phyloP scores from a whole-genome alignment of 202 grass and related monocot genomes.

The Tripidium arundinaceum region DNA sequence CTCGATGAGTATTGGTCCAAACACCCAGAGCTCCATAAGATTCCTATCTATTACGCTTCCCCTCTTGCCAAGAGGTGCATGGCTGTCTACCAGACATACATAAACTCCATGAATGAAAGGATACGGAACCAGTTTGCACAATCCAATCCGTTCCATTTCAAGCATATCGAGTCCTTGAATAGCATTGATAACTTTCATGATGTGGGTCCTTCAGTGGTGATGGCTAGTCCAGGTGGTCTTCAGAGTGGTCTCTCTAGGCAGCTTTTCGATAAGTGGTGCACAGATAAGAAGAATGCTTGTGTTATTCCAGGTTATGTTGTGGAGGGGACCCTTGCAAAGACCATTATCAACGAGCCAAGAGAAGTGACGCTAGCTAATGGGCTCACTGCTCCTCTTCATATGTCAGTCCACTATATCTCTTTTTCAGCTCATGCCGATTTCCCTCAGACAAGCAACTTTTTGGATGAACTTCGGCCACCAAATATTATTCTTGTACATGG shows the following conservation, averaged over 20 bases:
- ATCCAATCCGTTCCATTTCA: conserved; percentile 90
- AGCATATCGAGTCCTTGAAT: conserved; percentile 79
- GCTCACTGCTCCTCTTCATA: conserved; percentile 74
- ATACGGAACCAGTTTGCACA: conserved; percentile 91
- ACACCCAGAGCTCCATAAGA: conserved; percentile 87
- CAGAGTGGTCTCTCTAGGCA: conserved; percentile 94
- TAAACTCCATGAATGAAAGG: conserved; percentile 96
- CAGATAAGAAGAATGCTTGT: conserved; percentile 93
- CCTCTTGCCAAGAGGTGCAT: conserved; percentile 95
- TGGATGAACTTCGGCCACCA: conserved; percentile 72
- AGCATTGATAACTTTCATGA: conserved; percentile 94
- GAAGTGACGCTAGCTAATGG: conserved; percentile 93
- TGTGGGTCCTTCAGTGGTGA: conserved; percentile 88
- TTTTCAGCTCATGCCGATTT: conserved; percentile 97
- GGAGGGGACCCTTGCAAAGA: conserved; percentile 83
- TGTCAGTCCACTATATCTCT: conserved; percentile 90
- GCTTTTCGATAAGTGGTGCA: conserved; percentile 95
- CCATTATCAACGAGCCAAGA: conserved; percentile 91
- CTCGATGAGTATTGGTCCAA: conserved; percentile 95
- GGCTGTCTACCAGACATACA: conserved; percentile 98
- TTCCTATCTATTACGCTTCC: conserved; percentile 95
- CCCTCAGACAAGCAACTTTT: conserved; percentile 77
- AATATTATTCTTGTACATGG: conserved; percentile 98
- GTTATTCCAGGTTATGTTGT: conserved; percentile 88
- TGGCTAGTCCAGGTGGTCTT: conserved; percentile 77